A percentile compares a stretch with the other conserved stretches of the same genome.
Evolutionary conservation across 176 grass and related monocot species (phyloP).

Genomic region (Aegilops longissima): DNA sequence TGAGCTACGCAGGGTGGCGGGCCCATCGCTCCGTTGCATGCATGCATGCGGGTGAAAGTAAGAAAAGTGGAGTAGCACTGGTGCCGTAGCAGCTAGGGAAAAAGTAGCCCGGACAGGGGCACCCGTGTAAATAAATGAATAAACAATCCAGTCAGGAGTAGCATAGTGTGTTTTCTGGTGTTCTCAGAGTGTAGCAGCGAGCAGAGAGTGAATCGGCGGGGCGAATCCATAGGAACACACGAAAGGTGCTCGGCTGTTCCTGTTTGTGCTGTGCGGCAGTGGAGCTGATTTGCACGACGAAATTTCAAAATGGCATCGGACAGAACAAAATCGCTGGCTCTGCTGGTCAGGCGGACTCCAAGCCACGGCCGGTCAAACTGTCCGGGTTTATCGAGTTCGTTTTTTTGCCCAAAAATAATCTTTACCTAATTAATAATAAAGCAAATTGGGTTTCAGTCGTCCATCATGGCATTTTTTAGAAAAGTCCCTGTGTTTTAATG

Average conservation of each 20-base stretch:
- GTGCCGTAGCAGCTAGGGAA: not conserved
- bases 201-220: not conserved
- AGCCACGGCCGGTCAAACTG: too few species aligned
- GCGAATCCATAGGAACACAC: not conserved
- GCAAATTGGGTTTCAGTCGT: too few species aligned
- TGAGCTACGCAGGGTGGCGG: not conserved
- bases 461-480: too few species aligned
- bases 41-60: not conserved
- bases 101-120: not conserved
- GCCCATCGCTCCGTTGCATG: not conserved
- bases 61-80: not conserved
- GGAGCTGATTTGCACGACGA: not conserved
- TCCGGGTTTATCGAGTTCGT: too few species aligned
- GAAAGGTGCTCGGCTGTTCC: not conserved
- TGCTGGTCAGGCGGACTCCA: too few species aligned
- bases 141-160: not conserved
- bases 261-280: not conserved
- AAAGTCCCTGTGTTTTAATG: too few species aligned
- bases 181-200: not conserved
- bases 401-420: too few species aligned
- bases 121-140: not conserved
- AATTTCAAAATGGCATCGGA: not conserved
- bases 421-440: too few species aligned
- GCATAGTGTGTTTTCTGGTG: not conserved
- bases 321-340: not conserved